phyloP scores from a whole-genome alignment of 2,329 filamentous ascomycete species.

The Hymenoscyphus albidus region DNA sequence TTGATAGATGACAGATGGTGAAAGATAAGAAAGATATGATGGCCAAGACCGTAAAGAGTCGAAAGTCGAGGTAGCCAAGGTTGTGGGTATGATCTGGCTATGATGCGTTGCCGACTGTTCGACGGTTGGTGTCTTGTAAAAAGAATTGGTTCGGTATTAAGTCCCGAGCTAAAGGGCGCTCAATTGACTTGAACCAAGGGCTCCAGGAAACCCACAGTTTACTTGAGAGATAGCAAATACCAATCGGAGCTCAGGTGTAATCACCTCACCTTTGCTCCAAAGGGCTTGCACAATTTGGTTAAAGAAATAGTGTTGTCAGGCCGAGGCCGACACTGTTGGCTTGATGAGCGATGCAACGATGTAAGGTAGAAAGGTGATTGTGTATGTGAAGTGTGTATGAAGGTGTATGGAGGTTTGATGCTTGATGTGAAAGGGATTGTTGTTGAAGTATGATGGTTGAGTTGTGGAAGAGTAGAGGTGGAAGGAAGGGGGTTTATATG shows the following conservation, averaged over 20 bases:
- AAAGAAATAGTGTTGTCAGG: neutral
- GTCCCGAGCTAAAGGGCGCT: neutral
- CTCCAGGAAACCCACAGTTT: neutral
- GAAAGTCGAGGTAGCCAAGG: neutral
- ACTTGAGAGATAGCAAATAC: conserved; percentile 3
- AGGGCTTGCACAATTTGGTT: neutral
- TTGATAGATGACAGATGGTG: neutral
- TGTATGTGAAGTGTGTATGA: neutral
- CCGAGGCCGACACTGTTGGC: neutral
- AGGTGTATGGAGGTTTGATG: neutral
- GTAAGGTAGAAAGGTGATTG: neutral
- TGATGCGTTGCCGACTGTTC: neutral
- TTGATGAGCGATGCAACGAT: neutral
- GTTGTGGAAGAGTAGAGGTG: neutral
- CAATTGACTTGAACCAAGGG: neutral
- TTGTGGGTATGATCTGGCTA: neutral
- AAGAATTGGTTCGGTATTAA: neutral
- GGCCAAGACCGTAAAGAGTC: neutral
- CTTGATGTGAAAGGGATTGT: neutral
- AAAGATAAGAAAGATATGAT: neutral
- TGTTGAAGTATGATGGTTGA: neutral
- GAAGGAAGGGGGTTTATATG: neutral
- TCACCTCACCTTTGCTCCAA: neutral
- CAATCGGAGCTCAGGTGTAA: neutral
- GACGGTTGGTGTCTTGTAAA: neutral